phyloP scores from a whole-genome alignment of 2,329 filamentous ascomycete genomes.

The Fusarium sp. region DNA sequence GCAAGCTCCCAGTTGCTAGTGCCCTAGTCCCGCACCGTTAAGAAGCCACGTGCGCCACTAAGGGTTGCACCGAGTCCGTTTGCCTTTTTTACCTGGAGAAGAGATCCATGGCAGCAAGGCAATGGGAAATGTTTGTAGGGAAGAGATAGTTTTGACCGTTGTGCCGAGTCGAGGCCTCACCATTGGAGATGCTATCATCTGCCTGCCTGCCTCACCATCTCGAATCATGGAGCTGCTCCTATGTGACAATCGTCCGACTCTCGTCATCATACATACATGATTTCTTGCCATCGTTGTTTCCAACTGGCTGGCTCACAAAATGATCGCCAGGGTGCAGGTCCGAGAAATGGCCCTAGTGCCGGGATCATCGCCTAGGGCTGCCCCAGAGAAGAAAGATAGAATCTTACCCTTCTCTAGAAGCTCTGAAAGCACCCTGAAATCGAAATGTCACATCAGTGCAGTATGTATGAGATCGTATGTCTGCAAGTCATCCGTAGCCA shows the following conservation, averaged over 20 bases:
- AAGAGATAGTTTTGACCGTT: conserved; percentile 42
- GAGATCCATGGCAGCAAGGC: background rate
- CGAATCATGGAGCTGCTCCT: conserved; percentile 28
- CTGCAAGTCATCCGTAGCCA: conserved; percentile 45
- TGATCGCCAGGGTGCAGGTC: conserved; percentile 37
- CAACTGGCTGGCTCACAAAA: conserved; percentile 32
- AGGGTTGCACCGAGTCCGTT: conserved; percentile 29
- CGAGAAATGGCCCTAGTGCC: conserved; percentile 34
- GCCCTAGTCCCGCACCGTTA: conserved; percentile 49
- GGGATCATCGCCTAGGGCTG: conserved; percentile 34
- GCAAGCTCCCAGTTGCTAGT: conserved; percentile 31
- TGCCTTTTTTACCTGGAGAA: conserved; percentile 20
- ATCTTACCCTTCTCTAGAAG: conserved; percentile 7
- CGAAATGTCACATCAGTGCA: conserved; percentile 39
- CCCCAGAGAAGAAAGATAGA: conserved; percentile 15
- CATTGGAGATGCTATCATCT: conserved; percentile 1
- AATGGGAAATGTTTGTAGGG: conserved; percentile 41
- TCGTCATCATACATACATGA: conserved; percentile 28
- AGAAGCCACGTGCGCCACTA: conserved; percentile 49
- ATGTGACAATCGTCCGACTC: conserved; percentile 18
- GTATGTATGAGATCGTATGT: conserved; percentile 38
- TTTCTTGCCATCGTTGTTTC: conserved; percentile 32
- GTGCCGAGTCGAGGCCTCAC: conserved; percentile 32
- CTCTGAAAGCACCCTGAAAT: conserved; percentile 15
- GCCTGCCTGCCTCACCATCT: conserved; percentile 15